Evolutionary conservation across 305 asterid genomes (phyloP), one percentile per base, ranked within the genome.

Genomic region (Ajuga reptans): DNA sequence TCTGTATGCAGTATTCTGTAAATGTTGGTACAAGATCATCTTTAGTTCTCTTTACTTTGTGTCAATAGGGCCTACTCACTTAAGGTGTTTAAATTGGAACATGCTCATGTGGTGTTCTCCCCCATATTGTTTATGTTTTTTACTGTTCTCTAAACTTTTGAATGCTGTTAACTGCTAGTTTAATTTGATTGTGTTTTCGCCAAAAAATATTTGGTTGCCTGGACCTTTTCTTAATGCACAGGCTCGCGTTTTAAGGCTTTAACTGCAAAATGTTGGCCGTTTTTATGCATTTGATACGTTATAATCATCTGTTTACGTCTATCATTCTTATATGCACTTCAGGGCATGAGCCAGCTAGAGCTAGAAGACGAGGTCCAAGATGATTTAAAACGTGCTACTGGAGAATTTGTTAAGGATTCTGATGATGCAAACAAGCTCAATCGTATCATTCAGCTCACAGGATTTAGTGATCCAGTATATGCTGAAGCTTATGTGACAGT

Each of bases 331-430:
- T 37, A 52, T 63, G 71, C 31, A 36, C 58, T 37, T 60, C 79
- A 92, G 98, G 98, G 98, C 33, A 87, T 92, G 98, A 92, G 95
- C 87, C 98, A 85, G 71, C 81, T 92, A 80, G 98, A 92, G 86
- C 82, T 92, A 69, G 98, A 92, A 80, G 97, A 90, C 75, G 83
- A 83, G 67, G 97, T 92, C 73, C 97, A 92, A 75, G 97, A 92
- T 80, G 97, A 92, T 77, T 78, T 92, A 62, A 92, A 90, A 76
- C 98, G 97, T 79, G 98, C 98, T 41, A 92, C 98, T 39, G 98
- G 98, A 55, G 95, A 88, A 70, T 90, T 92, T 74, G 80, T 80
- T 39, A 88, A 92, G 83, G 97, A 92, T 51, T 89, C 79, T 8
- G 90, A 89, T 66, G 96, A 87, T 77, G 92, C 96, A 41, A 90